Conservation (phyloP, 169 alveolate genomes). For the Babesia gibsoni region DNA sequence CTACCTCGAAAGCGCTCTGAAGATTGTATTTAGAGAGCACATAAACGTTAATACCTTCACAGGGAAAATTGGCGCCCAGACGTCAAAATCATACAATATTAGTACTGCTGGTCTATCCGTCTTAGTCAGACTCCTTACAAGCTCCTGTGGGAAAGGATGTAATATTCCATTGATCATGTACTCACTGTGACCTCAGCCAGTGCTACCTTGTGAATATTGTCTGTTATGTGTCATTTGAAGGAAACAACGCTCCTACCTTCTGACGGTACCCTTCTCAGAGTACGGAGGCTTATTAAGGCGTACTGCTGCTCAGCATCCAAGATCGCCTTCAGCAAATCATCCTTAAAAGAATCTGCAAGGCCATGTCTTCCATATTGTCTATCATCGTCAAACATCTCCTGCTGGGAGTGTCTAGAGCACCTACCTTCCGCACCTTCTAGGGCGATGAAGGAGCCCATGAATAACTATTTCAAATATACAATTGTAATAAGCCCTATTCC, state of each 20-base stretch:
- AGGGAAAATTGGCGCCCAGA: constrained; percentile 12
- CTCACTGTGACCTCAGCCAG: too few relatives aligned
- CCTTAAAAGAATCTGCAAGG: neutral
- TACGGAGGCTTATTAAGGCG: constrained; percentile 13
- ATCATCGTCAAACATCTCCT: too few relatives aligned
- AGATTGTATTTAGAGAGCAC: neutral
- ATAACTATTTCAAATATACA: neutral
- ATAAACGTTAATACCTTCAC: neutral
- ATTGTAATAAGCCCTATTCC: too few relatives aligned
- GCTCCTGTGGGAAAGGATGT: constrained; percentile 1
- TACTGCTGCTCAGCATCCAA: constrained; percentile 3
- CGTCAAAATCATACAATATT: constrained; percentile 13
- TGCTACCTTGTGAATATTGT: too few relatives aligned
- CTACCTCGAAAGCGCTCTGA: neutral
- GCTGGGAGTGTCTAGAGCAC: neutral
- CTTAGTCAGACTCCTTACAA: neutral
- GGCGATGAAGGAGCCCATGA: constrained; percentile 32
- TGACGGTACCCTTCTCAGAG: constrained; percentile 12
- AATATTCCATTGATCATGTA: too few relatives aligned
- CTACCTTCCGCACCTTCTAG: constrained; percentile 33
- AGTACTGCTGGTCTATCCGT: neutral
- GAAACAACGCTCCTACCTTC: constrained; percentile 5
- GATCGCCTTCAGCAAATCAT: neutral
- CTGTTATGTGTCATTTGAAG: too few relatives aligned
- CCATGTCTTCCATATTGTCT: neutral